A percentile compares a stretch with the other conserved stretches of the same genome.
These are phyloP conservation scores for Aspergillus sparsus DNA, from an alignment of 495 filamentous ascomycete genomes.

Conservation along the genomic window DNA sequence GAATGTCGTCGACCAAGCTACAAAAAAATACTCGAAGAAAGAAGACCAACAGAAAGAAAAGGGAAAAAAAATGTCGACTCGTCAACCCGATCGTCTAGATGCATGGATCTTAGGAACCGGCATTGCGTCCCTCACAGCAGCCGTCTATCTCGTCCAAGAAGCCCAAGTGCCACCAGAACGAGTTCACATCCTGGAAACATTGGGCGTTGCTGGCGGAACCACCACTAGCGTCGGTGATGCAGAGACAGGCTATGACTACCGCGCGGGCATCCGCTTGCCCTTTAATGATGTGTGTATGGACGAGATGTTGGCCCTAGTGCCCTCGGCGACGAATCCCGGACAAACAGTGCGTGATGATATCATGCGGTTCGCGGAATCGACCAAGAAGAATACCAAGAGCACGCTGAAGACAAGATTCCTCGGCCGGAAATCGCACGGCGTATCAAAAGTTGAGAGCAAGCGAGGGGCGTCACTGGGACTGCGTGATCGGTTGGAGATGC, in stretches of 20 bases:
- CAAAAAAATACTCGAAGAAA: not conserved
- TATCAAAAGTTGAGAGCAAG: constrained; percentile 13
- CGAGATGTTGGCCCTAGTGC: constrained; percentile 38
- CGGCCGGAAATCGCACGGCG: constrained; percentile 7
- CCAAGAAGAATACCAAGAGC: not conserved
- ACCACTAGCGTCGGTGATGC: constrained; percentile 38
- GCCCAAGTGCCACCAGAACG: constrained; percentile 40
- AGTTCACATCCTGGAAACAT: constrained; percentile 46
- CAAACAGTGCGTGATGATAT: constrained; percentile 35
- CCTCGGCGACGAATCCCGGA: constrained; percentile 27
- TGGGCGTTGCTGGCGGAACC: constrained; percentile 32
- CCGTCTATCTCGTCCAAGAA: constrained; percentile 45
- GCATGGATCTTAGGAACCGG: constrained; percentile 44
- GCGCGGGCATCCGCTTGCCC: constrained; percentile 38
- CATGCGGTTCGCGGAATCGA: constrained; percentile 23
- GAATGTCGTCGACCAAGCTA: not conserved
- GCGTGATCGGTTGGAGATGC: constrained; percentile 35
- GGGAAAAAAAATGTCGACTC: not conserved
- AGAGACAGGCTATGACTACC: constrained; percentile 41
- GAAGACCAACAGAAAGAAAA: not conserved
- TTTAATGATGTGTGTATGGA: constrained; percentile 41
- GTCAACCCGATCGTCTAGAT: constrained; percentile 20
- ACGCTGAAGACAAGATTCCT: constrained; percentile 25
- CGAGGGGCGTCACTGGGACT: constrained; percentile 25
- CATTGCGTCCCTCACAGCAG: constrained; percentile 44